A percentile compares a stretch with the other conserved stretches of the same genome.
phyloP scores from a whole-genome alignment of 345 rosid genomes.

The Populus pruinosa region DNA sequence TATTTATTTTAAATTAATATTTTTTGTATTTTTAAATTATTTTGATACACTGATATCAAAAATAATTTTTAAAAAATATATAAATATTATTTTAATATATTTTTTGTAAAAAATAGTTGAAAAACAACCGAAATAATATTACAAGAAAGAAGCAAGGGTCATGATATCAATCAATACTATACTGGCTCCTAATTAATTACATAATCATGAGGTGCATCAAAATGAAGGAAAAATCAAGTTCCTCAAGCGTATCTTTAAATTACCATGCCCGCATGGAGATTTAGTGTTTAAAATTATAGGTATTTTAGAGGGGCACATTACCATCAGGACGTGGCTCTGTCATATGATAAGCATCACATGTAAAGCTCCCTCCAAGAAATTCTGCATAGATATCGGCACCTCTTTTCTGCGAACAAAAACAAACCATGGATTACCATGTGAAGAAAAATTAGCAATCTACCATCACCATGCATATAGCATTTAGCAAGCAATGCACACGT shows the following conservation, averaged over 20 bases:
- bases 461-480: neutral
- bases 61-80: no score
- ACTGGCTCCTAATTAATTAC: neutral
- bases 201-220: neutral
- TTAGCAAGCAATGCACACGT: neutral
- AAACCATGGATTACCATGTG: neutral
- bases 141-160: neutral
- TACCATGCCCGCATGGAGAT: neutral
- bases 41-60: no score
- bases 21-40: no score
- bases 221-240: neutral
- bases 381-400: slow-evolving; percentile 91
- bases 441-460: neutral
- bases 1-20: no score
- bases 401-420: slow-evolving; percentile 50
- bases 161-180: neutral
- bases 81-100: no score
- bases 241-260: neutral
- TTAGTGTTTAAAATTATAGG: neutral
- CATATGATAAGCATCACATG: slow-evolving; percentile 95
- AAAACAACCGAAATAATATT: no score
- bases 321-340: slow-evolving; percentile 96
- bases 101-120: no score
- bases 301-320: slow-evolving; percentile 20
- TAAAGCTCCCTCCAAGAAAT: slow-evolving; percentile 91